phyloP scores from a whole-genome alignment of 2,329 filamentous ascomycete species.

The Karstenula rhodostoma region DNA sequence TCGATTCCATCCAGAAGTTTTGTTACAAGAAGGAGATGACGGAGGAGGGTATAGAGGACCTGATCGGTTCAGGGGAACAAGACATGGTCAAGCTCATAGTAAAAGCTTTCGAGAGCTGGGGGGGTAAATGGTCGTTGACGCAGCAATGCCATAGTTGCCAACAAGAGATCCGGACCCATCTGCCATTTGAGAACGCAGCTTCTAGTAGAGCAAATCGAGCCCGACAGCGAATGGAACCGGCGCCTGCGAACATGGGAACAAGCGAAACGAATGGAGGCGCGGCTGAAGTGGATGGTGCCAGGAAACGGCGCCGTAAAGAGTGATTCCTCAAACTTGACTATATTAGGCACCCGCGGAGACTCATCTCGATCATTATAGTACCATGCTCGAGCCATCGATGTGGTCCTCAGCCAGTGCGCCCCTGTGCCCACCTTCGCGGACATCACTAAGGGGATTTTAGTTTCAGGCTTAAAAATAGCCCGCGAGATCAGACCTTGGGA shows the following conservation, averaged over 20 bases:
- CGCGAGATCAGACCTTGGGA: too few species aligned
- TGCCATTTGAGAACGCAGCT: not conserved
- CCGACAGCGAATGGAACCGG: not conserved
- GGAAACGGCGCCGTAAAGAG: not conserved
- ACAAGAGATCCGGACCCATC: not conserved
- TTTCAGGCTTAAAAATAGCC: too few species aligned
- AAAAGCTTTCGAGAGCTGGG: not conserved
- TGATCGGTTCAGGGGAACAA: not conserved
- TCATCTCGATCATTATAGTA: not conserved
- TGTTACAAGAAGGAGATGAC: not conserved
- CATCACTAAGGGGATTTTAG: too few species aligned
- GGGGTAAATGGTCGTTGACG: not conserved
- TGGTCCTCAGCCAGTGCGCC: too few species aligned
- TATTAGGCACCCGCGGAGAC: too few species aligned
- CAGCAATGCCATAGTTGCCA: not conserved
- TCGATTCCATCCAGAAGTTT: not conserved
- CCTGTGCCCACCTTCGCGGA: too few species aligned
- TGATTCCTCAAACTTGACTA: not conserved
- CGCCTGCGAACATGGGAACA: not conserved
- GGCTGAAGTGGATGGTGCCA: not conserved
- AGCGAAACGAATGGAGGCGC: not conserved
- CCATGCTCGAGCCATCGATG: too few species aligned
- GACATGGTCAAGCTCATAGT: not conserved
- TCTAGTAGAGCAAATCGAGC: not conserved
- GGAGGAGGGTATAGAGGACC: not conserved